Percentiles rank a stretch among this genome's conserved stretches.
Evolutionary conservation across 352 stramenopile genomes (phyloP).

Genomic region (Elongisporangium undulatum): DNA sequence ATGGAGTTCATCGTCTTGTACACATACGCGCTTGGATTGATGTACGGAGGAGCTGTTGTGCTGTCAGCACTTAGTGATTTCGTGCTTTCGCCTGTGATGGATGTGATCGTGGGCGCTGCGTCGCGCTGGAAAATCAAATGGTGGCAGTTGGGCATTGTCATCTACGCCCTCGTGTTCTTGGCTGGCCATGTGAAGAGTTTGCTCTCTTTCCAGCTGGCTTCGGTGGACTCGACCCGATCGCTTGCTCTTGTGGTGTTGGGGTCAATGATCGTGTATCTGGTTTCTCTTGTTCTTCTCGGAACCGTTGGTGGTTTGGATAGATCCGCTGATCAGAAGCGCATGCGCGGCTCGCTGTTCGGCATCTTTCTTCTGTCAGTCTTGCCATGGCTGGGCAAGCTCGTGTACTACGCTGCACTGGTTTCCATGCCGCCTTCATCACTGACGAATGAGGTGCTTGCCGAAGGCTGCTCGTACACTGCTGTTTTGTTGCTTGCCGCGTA

Average conservation of each 20-base stretch:
- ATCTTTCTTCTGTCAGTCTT: slow-evolving; percentile 48
- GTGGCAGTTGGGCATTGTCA: slow-evolving; percentile 41
- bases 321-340: slow-evolving; percentile 42
- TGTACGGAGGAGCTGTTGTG: slow-evolving; percentile 37
- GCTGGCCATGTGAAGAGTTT: slow-evolving; percentile 30
- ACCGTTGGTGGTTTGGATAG: slow-evolving; percentile 17
- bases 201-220: slow-evolving; percentile 14
- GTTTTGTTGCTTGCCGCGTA: slow-evolving; percentile 42
- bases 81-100: slow-evolving; percentile 30
- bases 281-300: slow-evolving; percentile 49
- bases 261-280: slow-evolving; percentile 33
- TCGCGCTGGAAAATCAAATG: slow-evolving; percentile 25
- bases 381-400: slow-evolving; percentile 62
- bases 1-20: slow-evolving; percentile 44
- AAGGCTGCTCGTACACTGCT: slow-evolving; percentile 31
- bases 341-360: slow-evolving; percentile 55
- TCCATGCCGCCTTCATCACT: slow-evolving; percentile 30
- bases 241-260: slow-evolving; percentile 47
- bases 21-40: slow-evolving; percentile 42
- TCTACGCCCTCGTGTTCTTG: slow-evolving; percentile 33
- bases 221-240: slow-evolving; percentile 26
- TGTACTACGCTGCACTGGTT: slow-evolving; percentile 47
- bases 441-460: slow-evolving; percentile 36
- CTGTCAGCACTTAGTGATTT: slow-evolving; percentile 32
- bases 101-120: slow-evolving; percentile 14